Percentiles rank a stretch among this genome's conserved stretches.
Evolutionary conservation across 108 stramenopile genomes (phyloP).

Genomic region (Cafeteria roenbergensis): DNA sequence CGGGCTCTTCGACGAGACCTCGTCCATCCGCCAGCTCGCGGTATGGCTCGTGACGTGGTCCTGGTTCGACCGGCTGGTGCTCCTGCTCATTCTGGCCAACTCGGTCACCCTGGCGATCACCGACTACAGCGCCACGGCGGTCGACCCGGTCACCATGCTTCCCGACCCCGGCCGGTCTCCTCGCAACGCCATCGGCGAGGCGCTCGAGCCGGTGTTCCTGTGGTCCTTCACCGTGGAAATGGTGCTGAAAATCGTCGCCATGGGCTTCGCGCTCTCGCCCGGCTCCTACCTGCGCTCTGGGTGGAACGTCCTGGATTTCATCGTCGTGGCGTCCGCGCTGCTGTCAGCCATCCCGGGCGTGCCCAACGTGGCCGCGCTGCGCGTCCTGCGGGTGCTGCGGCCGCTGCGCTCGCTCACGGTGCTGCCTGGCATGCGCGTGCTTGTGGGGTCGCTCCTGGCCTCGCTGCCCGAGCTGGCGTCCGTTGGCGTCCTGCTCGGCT

Average conservation of each 20-base stretch:
- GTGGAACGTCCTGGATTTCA: conserved; percentile 47
- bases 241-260: conserved; percentile 46
- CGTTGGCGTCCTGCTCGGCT: background rate
- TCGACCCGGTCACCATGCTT: background rate
- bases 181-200: background rate
- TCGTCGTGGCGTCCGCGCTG: conserved; percentile 40
- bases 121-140: background rate
- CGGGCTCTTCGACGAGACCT: background rate
- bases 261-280: conserved; percentile 28
- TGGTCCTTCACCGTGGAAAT: conserved; percentile 47
- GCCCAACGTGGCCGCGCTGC: conserved; percentile 43
- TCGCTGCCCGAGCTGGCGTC: too few species aligned
- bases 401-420: conserved; percentile 52
- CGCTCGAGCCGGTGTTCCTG: conserved; percentile 19
- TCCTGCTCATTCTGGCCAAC: background rate
- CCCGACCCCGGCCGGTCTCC: background rate
- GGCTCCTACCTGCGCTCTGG: conserved; percentile 32
- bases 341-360: conserved; percentile 32
- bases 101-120: background rate
- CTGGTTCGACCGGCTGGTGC: conserved; percentile 3
- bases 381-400: conserved; percentile 49
- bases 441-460: too few species aligned
- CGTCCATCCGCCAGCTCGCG: background rate
- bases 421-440: conserved; percentile 49
- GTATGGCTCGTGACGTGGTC: background rate